Percentiles rank a stretch among this genome's conserved stretches.
Conservation (phyloP, 257 asterid species). For the Scutellaria minor region DNA sequence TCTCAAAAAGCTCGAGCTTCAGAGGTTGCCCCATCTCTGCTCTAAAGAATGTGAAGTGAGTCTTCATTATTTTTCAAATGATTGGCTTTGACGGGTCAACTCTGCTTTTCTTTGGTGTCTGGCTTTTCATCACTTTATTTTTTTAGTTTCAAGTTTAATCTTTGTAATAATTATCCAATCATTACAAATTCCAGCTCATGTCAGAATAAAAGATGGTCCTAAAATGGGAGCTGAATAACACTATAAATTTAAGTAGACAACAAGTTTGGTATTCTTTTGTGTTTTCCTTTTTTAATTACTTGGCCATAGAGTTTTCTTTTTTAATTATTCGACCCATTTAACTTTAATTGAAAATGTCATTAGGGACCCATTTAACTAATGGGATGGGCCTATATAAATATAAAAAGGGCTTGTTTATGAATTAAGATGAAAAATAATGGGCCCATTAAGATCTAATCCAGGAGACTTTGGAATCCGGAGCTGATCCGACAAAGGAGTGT, state of each 20-base stretch:
- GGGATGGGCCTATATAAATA: too few species aligned
- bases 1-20: slow-evolving; percentile 33
- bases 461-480: neutral
- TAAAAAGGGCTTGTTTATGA: neutral
- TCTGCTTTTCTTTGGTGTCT: slow-evolving; percentile 27
- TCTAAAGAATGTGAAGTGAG: slow-evolving; percentile 29
- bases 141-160: neutral
- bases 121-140: slow-evolving; percentile 33
- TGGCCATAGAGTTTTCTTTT: neutral
- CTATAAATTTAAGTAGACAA: slow-evolving; percentile 7
- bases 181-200: neutral
- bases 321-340: neutral
- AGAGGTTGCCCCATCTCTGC: slow-evolving; percentile 31
- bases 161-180: neutral
- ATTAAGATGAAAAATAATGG: neutral
- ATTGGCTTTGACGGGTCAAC: slow-evolving; percentile 60
- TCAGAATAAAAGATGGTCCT: neutral
- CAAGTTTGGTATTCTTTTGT: slow-evolving; percentile 35
- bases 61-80: slow-evolving; percentile 37
- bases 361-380: too few species aligned
- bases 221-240: slow-evolving; percentile 8
- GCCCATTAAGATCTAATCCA: neutral
- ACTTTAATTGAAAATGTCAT: too few species aligned
- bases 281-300: neutral
- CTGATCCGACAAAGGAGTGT: slow-evolving; percentile 25